phyloP scores from a whole-genome alignment of 306 rosid species.

The Lagenaria siceraria region DNA sequence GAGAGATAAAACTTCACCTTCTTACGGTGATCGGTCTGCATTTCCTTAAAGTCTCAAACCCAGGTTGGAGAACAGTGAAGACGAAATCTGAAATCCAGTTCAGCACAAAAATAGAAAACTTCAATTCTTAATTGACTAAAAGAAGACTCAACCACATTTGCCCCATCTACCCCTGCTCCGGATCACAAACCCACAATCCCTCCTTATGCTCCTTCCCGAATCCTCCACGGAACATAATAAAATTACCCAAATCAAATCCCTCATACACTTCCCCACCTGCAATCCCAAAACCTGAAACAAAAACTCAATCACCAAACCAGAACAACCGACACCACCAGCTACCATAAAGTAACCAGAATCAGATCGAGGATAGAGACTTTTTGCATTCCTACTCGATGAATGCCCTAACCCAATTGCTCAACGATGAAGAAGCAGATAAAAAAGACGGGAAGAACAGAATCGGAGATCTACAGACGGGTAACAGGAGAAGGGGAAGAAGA shows the following conservation, averaged over 20 bases:
- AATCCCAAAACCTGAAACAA: conserved; percentile 19
- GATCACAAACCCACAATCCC: conserved; percentile 73
- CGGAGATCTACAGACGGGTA: neutral
- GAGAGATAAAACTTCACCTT: conserved; percentile 38
- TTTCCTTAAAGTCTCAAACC: conserved; percentile 29
- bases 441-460: neutral
- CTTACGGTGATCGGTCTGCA: conserved; percentile 70
- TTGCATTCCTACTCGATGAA: conserved; percentile 23
- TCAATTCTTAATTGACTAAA: conserved; percentile 8
- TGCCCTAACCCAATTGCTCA: neutral
- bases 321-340: conserved; percentile 17
- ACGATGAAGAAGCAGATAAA: neutral
- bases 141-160: conserved; percentile 64
- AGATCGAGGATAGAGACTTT: conserved; percentile 12
- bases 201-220: conserved; percentile 34
- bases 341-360: conserved; percentile 36
- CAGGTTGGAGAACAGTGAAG: conserved; percentile 16
- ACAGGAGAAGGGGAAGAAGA: neutral
- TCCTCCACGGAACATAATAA: conserved; percentile 35
- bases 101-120: conserved; percentile 24
- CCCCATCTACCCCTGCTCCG: conserved; percentile 94
- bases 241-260: conserved; percentile 51
- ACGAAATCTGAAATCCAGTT: conserved; percentile 12
- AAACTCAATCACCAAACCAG: conserved; percentile 19
- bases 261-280: conserved; percentile 42